Evolutionary conservation across 345 rosid species (phyloP).

Genomic region (Murraya paniculata): DNA sequence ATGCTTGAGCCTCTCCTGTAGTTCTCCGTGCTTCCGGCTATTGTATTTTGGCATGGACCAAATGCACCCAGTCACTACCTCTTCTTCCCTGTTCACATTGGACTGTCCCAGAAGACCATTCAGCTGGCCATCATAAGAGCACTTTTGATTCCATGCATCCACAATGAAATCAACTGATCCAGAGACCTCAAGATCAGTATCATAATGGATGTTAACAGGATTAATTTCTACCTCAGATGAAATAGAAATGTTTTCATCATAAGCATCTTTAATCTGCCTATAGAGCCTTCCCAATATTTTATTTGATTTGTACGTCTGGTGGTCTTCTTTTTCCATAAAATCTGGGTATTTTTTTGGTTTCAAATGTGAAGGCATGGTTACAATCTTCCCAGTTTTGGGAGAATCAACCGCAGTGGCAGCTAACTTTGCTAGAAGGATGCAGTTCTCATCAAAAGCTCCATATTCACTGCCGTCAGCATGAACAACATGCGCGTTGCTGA

Average conservation of each 20-base stretch:
- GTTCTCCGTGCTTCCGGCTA: slow-evolving; percentile 69
- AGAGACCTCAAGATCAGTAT: slow-evolving; percentile 50
- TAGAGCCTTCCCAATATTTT: slow-evolving; percentile 83
- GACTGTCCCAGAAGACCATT: slow-evolving; percentile 71
- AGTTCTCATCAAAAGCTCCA: slow-evolving; percentile 71
- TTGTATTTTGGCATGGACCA: slow-evolving; percentile 83
- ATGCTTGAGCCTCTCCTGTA: slow-evolving; percentile 72
- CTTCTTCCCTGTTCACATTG: slow-evolving; percentile 79
- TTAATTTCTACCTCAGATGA: slow-evolving; percentile 32
- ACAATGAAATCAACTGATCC: slow-evolving; percentile 55
- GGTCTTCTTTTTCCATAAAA: slow-evolving; percentile 79
- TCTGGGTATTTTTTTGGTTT: slow-evolving; percentile 82
- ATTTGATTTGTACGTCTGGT: slow-evolving; percentile 60
- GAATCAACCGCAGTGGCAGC: slow-evolving; percentile 91
- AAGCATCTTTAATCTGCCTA: slow-evolving; percentile 54
- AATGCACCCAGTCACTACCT: slow-evolving; percentile 79
- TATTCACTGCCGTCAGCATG: slow-evolving; percentile 70
- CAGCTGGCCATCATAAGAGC: slow-evolving; percentile 69
- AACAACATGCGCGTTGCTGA: slow-evolving; percentile 85
- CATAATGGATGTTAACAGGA: slow-evolving; percentile 54
- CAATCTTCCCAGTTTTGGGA: slow-evolving; percentile 85
- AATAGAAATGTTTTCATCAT: slow-evolving; percentile 41
- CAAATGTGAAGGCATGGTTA: slow-evolving; percentile 55
- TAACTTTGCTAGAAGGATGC: slow-evolving; percentile 62
- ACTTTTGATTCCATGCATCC: slow-evolving; percentile 77